Base-by-base conservation (phyloP, 441 rosid genomes). In the Sinapis alba region DNA sequence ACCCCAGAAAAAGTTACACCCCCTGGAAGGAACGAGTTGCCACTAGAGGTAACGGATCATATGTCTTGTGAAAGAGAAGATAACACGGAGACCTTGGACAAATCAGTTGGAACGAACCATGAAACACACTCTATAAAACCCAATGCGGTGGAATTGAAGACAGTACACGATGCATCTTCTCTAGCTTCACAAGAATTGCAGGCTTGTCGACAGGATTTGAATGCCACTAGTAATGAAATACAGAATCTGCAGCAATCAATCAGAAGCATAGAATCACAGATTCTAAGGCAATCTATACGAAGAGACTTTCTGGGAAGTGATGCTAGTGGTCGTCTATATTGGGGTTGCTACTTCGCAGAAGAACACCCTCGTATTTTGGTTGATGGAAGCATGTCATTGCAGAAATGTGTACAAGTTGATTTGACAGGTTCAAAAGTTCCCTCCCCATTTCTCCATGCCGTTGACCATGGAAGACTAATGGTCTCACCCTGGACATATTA, bases 231-330 rank as follows among this genome's bases (percentile, higher is more conserved):
- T 75, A 81, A 72, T 76, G 96, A 92, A 26, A 80, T 92, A 57
- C 78, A 81, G 58, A 78, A 76, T 68, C 68, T 88, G 79, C 88
- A 96, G 84, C 86, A 85, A 70, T 85, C 86, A 70, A 88, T 96
- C 69, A 78, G 75, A 75, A 81, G 81, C 74, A 69, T 83, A 65
- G 93, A 89, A 67, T 84, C 82, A 20, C 94, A 92, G 89, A 85
- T 94, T 68, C 77, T 77, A 41, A 92, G 83, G 79, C 84, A 85
- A 73, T 85, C 97, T 65, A 65, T 89, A 60, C 92, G 98, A 32
- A 86, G 85, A 82, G 96, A 96, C 68, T 89, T 88, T 84, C 79
- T 94, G 88, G 99, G 99, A n/a, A 78, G 78, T 65, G 99, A 96
- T 87, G 87, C 93, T 72, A 66, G 82, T 72, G 91, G 96, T 77